Evolutionary conservation across 352 stramenopile genomes (phyloP), one percentile per base, ranked within the genome.

Genomic region (Phytophthora tubulina): DNA sequence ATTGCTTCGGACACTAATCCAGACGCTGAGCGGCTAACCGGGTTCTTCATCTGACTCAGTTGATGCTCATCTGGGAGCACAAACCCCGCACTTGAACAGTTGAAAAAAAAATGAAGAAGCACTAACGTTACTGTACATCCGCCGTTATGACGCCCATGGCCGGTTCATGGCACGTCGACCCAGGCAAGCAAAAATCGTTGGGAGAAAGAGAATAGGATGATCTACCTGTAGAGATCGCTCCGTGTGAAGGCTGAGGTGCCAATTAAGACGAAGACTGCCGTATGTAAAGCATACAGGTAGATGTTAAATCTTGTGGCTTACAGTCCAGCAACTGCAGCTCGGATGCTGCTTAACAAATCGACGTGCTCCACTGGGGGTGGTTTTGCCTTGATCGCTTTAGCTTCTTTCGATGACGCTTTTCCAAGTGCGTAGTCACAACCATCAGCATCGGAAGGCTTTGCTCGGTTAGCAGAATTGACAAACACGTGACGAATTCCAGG

Each of bases 371-470:
- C 21, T 4, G 48, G 59, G 11, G 65, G 41, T 30, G 53, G 35
- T 27, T 75, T 66, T 15, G 33, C 31, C 10, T 53, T 73, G 13
- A 51, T 31, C 14, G 33, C 7, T 52, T 64, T 64, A 39, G 63
- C 64, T 31, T 17, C 38, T 11, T 55, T 74, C 3, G 17, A 59
- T 3, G 41, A 36, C 0, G 56, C 57, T 72, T 81, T 82, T 0
- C 82, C 83, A 52, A 92, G 81, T 6, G 82, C 63, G 14, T 64
- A 69, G 31, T 84, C 81, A 48, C 80, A 91, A 1, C 51, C 71
- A 38, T 70, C 57, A 0, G 7, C 49, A 49, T 27, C 36, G 13
- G 54, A 74, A 41, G 46, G 38, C 13, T 67, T 41, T n/a, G 46
- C 75, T 17, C 33, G 53, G 68, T 92, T 91, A 55, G 79, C 67